These are phyloP conservation scores for Coprinopsis marcescibilis DNA, from an alignment of 768 basidiomycete species.

Conservation along the genomic window DNA sequence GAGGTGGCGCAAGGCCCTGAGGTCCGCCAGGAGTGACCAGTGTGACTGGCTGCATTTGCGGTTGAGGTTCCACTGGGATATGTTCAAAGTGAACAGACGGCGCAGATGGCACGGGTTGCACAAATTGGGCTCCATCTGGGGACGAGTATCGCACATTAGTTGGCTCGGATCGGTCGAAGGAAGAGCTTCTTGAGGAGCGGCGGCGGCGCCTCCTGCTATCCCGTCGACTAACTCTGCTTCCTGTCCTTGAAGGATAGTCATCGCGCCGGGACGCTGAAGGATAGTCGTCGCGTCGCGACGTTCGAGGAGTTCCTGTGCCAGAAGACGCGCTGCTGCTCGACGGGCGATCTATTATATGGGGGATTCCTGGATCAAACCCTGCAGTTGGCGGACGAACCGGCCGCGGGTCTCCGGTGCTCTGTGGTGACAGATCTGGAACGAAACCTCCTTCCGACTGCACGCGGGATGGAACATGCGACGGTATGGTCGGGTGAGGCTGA, in stretches of 20 bases:
- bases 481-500: slow-evolving; percentile 2
- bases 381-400: slow-evolving; percentile 5
- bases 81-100: not conserved
- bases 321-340: slow-evolving; percentile 8
- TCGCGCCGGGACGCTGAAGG: not conserved
- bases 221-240: not conserved
- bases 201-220: not conserved
- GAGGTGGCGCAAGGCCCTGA: not conserved
- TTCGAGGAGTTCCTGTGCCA: not conserved
- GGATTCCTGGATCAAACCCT: not conserved
- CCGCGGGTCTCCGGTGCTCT: slow-evolving; percentile 7
- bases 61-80: too few species aligned
- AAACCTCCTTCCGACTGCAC: slow-evolving; percentile 16
- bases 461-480: not conserved
- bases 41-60: too few species aligned
- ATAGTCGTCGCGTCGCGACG: not conserved
- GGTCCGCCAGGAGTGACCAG: not conserved
- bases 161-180: not conserved
- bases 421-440: slow-evolving; percentile 17
- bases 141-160: not conserved
- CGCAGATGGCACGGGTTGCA: not conserved
- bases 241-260: not conserved
- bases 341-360: not conserved
- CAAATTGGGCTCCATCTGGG: not conserved
- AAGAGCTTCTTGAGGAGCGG: not conserved